phyloP scores from a whole-genome alignment of 2,329 filamentous ascomycete species.

The Fusarium floridanum region DNA sequence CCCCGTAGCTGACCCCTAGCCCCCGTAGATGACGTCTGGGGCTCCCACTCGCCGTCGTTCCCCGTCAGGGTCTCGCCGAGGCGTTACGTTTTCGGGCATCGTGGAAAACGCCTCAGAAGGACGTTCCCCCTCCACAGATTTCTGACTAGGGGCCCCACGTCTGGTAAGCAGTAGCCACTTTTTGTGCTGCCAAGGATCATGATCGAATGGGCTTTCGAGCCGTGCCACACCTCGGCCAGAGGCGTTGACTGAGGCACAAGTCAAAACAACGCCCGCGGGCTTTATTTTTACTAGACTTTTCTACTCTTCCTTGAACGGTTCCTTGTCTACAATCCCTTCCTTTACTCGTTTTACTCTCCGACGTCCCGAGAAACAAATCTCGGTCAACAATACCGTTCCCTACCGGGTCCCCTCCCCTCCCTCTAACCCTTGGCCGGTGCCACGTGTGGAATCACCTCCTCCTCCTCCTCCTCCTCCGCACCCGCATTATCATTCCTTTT shows the following conservation, averaged over 20 bases:
- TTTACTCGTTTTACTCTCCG: background rate
- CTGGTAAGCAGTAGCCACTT: background rate
- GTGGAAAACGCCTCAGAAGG: conserved; percentile 15
- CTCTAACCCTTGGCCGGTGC: background rate
- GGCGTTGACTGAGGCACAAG: background rate
- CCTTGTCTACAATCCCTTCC: background rate
- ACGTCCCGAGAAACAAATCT: background rate
- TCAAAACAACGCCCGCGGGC: background rate
- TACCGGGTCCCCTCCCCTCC: background rate
- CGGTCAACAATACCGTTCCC: background rate
- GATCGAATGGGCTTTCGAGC: conserved; percentile 4
- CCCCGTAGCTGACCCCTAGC: background rate
- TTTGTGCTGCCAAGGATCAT: conserved; percentile 13
- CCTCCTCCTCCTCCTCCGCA: conserved; percentile 8
- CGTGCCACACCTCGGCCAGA: background rate
- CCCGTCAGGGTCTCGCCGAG: conserved; percentile 8
- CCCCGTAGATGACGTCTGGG: conserved; percentile 22
- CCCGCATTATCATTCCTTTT: conserved; percentile 2
- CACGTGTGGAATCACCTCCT: background rate
- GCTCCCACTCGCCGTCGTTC: background rate
- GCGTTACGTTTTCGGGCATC: conserved; percentile 17
- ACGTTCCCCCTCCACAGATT: conserved; percentile 7
- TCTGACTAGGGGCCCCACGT: conserved; percentile 13
- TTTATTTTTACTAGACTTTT: background rate
- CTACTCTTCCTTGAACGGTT: background rate